A percentile compares a stretch with the other conserved stretches of the same genome.
Conservation (phyloP, 1,139 yeast species). For the Debaryomyces psychrophilus region DNA sequence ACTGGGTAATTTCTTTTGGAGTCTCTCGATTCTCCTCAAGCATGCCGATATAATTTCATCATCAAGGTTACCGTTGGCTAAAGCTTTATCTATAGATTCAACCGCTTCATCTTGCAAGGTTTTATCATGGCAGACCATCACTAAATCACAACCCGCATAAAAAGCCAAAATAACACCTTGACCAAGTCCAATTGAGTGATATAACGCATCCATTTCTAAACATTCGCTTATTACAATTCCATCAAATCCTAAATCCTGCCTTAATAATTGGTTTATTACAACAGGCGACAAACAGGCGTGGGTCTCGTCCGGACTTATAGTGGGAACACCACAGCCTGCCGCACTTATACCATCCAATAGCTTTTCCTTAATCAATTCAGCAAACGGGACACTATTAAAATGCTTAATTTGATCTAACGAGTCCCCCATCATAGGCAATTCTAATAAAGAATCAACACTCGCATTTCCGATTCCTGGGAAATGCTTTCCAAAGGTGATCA, state of each 20-base stretch:
- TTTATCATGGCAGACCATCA: slow-evolving; percentile 62
- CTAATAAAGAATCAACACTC: slow-evolving; percentile 58
- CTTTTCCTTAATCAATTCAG: slow-evolving; percentile 50
- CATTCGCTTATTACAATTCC: slow-evolving; percentile 70
- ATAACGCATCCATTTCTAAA: slow-evolving; percentile 65
- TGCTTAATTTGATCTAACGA: slow-evolving; percentile 56
- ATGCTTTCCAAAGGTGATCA: slow-evolving; percentile 62
- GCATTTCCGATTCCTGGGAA: slow-evolving; percentile 73
- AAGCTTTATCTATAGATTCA: slow-evolving; percentile 56
- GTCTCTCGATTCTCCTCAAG: slow-evolving; percentile 44
- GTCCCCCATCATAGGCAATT: slow-evolving; percentile 63
- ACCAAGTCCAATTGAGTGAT: slow-evolving; percentile 64
- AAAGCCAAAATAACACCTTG: slow-evolving; percentile 68
- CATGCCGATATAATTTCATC: slow-evolving; percentile 49
- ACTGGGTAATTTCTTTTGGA: slow-evolving; percentile 47
- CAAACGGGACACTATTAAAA: slow-evolving; percentile 57
- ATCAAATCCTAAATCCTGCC: slow-evolving; percentile 56
- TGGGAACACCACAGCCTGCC: slow-evolving; percentile 74
- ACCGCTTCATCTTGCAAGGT: slow-evolving; percentile 63
- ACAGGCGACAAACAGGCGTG: slow-evolving; percentile 67
- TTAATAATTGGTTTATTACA: slow-evolving; percentile 54
- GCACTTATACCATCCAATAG: slow-evolving; percentile 60
- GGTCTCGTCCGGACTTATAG: slow-evolving; percentile 60
- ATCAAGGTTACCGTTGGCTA: slow-evolving; percentile 55
- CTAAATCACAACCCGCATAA: slow-evolving; percentile 68